Base-by-base conservation (phyloP, 2,329 filamentous ascomycete species). In the Colletotrichum eleusines region DNA sequence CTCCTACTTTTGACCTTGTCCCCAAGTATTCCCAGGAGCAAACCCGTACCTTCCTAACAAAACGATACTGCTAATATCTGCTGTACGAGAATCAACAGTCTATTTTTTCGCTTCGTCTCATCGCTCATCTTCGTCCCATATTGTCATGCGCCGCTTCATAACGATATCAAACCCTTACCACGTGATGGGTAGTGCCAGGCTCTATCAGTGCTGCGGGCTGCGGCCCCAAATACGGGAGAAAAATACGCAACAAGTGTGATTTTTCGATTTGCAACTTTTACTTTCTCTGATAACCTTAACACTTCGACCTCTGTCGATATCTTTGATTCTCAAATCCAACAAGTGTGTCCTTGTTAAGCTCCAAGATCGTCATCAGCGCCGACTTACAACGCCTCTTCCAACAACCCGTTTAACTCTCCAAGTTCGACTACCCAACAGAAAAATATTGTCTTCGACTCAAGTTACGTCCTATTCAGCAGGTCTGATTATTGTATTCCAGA, bases 261-360 rank as follows among this genome's bases (percentile, higher is more conserved):
- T 38, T n/a, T 44, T 2, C 5, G 3, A n/a, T 9, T n/a, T 14
- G n/a, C 9, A 5, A 5, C 1, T 1, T 20, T 38, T 18, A 2
- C 26, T 26, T 38, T 3, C 33, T 38, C 33, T 2, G 7, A 38
- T 9, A 2, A n/a, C 5, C 12, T 4, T 26, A 6, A 8, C 7
- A 3, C 2, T 23, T 14, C 5, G 2, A 1, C n/a, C n/a, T 1
- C 2, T n/a, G 12, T 16, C 16, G 5, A 38, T 3, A 1, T 18
- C 8, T 3, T 55, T 9, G 7, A 31, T 1, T 6, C 2, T 1
- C 4, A n/a, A 53, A n/a, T 12, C 3, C 33, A 38, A 38, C 1
- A 26, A 55, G 6, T 1, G 12, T 38, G 12, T 38, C 7, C 20
- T 0, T 1, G 4, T 26, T 2, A 23, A 23, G 16, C 8, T 20